Evolutionary conservation across 2,329 filamentous ascomycete species (phyloP).

Genomic region (Penicillium sp.): DNA sequence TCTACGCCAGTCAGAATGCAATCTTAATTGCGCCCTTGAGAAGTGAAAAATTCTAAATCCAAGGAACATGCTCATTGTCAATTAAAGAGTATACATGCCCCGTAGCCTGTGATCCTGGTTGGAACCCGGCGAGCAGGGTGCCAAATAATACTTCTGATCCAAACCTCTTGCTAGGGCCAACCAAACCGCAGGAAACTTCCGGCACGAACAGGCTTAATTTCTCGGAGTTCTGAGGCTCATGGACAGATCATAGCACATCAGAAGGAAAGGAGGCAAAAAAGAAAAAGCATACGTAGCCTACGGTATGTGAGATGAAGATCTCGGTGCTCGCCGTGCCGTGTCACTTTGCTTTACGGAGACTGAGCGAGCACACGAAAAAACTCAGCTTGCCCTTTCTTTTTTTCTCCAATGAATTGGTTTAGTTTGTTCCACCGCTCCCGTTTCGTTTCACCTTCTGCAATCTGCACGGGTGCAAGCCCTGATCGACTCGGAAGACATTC

Average conservation of each 20-base stretch:
- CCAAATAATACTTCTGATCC: not conserved
- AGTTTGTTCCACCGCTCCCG: not conserved
- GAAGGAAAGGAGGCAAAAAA: not conserved
- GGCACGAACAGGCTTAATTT: not conserved
- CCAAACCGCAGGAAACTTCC: not conserved
- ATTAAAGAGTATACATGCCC: not conserved
- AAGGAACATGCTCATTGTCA: not conserved
- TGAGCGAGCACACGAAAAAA: not conserved
- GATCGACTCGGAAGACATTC: constrained; percentile 30
- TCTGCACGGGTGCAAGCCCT: constrained; percentile 20
- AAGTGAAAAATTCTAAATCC: not conserved
- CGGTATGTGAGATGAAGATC: constrained; percentile 23
- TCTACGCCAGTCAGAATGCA: constrained; percentile 6
- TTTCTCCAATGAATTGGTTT: not conserved
- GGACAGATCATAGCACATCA: not conserved
- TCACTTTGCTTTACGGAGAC: not conserved
- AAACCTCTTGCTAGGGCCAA: not conserved
- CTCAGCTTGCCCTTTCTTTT: not conserved
- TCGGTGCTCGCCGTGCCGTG: constrained; percentile 24
- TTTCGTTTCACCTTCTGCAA: constrained; percentile 16
- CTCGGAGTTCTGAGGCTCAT: not conserved
- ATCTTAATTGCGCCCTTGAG: not conserved
- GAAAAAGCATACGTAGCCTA: not conserved
- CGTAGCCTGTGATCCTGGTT: not conserved
- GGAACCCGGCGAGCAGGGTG: not conserved